Percentiles rank a stretch among this genome's conserved stretches.
These are phyloP conservation scores for Clitopilus hobsonii DNA, from an alignment of 768 basidiomycete genomes.

Conservation along the genomic window DNA sequence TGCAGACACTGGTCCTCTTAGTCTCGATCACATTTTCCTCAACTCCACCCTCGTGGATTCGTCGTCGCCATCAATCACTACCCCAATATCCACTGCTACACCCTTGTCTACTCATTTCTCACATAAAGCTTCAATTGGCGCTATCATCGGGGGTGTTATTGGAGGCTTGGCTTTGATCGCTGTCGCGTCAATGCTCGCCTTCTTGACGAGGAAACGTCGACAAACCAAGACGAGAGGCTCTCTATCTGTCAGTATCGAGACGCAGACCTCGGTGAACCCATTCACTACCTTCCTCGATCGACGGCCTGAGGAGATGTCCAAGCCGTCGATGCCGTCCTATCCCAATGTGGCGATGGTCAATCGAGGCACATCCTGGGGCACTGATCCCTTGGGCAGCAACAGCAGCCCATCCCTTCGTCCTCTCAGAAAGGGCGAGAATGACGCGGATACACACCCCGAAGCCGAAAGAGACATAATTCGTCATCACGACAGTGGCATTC, in stretches of 20 bases:
- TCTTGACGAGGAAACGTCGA: slow-evolving; percentile 1
- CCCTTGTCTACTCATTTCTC: too few relatives aligned
- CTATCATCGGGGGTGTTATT: slow-evolving; percentile 8
- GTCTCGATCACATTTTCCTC: slow-evolving; percentile 9
- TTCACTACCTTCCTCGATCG: not conserved
- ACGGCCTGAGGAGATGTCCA: not conserved
- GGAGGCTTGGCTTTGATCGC: slow-evolving; percentile 9
- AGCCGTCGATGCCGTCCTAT: not conserved
- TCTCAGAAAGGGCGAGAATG: not conserved
- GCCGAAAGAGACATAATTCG: not conserved
- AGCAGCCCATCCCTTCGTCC: not conserved
- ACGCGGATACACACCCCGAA: not conserved
- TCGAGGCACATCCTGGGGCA: not conserved
- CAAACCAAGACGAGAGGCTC: not conserved
- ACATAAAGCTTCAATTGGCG: not conserved
- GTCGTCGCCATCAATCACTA: not conserved
- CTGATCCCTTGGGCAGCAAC: not conserved
- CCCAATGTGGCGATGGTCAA: not conserved
- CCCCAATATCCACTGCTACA: not conserved
- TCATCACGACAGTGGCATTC: not conserved
- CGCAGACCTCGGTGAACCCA: not conserved
- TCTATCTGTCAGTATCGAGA: not conserved
- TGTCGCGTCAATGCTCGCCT: slow-evolving; percentile 2
- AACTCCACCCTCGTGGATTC: slow-evolving; percentile 1
- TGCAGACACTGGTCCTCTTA: slow-evolving; percentile 11